Conservation (phyloP, 2,329 filamentous ascomycete genomes). For the Raffaelea ambrosiae region DNA sequence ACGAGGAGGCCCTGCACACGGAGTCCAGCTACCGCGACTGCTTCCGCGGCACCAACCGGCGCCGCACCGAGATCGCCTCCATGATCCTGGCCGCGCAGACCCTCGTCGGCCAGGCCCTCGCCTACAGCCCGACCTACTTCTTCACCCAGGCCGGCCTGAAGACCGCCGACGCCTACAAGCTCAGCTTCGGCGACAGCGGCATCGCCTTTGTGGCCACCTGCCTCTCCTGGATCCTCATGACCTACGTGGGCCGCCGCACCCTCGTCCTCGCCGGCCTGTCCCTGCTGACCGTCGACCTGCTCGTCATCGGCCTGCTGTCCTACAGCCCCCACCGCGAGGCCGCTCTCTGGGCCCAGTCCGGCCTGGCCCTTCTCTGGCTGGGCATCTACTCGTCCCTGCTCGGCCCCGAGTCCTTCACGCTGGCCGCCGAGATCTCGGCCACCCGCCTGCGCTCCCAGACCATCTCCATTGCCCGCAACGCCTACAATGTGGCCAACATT, state of each 20-base stretch:
- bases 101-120: slow-evolving; percentile 24
- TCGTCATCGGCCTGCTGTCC: slow-evolving; percentile 2
- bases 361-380: slow-evolving; percentile 9
- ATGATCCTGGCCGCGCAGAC: slow-evolving; percentile 20
- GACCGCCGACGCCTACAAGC: slow-evolving; percentile 20
- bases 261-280: slow-evolving; percentile 11
- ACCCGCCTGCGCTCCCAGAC: slow-evolving; percentile 25
- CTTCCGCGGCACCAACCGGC: slow-evolving; percentile 34
- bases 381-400: slow-evolving; percentile 25
- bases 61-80: slow-evolving; percentile 36
- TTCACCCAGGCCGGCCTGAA: slow-evolving; percentile 20
- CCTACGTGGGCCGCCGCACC: slow-evolving; percentile 10
- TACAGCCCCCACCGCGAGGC: not conserved
- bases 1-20: slow-evolving; percentile 28
- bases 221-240: slow-evolving; percentile 10
- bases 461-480: slow-evolving; percentile 19
- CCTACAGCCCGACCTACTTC: slow-evolving; percentile 20
- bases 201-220: slow-evolving; percentile 13
- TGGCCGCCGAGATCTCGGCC: slow-evolving; percentile 24
- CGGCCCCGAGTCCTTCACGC: slow-evolving; percentile 25
- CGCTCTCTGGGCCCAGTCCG: slow-evolving; percentile 2
- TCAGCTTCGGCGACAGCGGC: slow-evolving; percentile 24
- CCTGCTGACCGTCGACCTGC: slow-evolving; percentile 9
- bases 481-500: slow-evolving; percentile 20
- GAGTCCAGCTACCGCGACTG: slow-evolving; percentile 38